Evolutionary conservation across 164 flowering plant genomes (phyloP), one percentile per base, ranked within the genome.

Genomic region (Piper longum): DNA sequence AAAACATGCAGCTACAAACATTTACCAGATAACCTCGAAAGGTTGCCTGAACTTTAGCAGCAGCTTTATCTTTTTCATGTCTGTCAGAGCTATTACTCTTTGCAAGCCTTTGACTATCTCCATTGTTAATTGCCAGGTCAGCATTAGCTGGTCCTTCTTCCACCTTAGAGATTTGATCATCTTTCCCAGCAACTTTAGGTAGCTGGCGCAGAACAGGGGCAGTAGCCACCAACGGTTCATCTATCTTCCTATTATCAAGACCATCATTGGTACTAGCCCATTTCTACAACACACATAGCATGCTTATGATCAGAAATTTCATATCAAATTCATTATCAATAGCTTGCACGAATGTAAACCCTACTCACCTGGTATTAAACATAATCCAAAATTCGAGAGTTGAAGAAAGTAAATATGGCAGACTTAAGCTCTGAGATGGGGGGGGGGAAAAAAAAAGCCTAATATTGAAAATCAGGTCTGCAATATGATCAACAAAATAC

Each of bases 11-110:
- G 36, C 36, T 1, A 26, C 36, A 1, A 65, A 56, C 56, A 52
- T 7, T 72, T 85, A 89, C 96, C 95, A 91, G 66, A 78, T 82
- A 85, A 59, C 98, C 96, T 72, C 98, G 79, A 75, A 86, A 87
- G 17, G 88, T 85, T 41, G 98, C 92, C 65, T 92, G 98, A n/a
- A 76, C 89, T 70, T 76, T 80, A n/a, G 80, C 79, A 39, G 85
- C 96, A 71, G 98, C 95, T 71, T 77, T 62, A 67, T 80, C 85
- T 56, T 58, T 76, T 72, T 70, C 73, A 36, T 62, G 64, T 70
- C 52, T 76, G 63, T 81, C 85, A 57, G 71, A 76, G 71, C 76
- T 82, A 67, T 67, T 55, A 41, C 70, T 66, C 56, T 64, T 64
- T 72, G 45, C 41, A 40, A 63, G 63, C 36, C 44, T 71, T 63